A percentile compares a stretch with the other conserved stretches of the same genome.
Conservation (phyloP, 176 grass and related monocot species). For the Bothriochloa decipiens region DNA sequence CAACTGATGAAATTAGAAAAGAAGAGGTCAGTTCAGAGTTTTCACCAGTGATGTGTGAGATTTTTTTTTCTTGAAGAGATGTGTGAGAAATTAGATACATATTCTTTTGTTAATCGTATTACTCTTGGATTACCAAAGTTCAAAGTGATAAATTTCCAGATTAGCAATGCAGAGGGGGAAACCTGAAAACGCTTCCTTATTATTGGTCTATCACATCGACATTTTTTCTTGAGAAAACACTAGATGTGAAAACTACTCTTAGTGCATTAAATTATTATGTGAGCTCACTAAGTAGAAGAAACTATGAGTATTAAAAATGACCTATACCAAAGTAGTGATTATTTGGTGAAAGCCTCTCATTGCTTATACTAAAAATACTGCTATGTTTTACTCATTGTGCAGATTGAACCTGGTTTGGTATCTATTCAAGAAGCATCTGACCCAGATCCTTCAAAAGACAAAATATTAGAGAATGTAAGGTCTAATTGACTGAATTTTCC, state of each 20-base stretch:
- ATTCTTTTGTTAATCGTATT: constrained; percentile 20
- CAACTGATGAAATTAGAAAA: constrained; percentile 37
- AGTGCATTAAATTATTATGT: background rate
- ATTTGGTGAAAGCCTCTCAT: constrained; percentile 16
- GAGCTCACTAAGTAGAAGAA: constrained; percentile 26
- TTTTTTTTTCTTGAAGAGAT: no score
- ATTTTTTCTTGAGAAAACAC: background rate
- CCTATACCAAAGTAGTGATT: background rate
- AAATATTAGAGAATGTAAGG: constrained; percentile 42
- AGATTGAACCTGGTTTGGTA: constrained; percentile 39
- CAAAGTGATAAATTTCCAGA: constrained; percentile 1
- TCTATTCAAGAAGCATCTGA: constrained; percentile 29
- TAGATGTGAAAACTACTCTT: background rate
- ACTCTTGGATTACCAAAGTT: constrained; percentile 27
- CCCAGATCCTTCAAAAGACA: constrained; percentile 28
- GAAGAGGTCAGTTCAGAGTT: constrained; percentile 49
- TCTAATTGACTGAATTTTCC: background rate
- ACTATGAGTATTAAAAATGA: background rate
- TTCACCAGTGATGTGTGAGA: background rate
- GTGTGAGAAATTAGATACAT: constrained; percentile 28
- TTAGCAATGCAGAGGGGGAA: constrained; percentile 13
- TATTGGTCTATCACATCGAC: background rate
- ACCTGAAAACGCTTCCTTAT: background rate
- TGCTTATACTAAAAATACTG: constrained; percentile 14
- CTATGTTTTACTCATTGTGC: background rate